Percentiles rank a stretch among this genome's conserved stretches.
These are phyloP conservation scores for Russula earlei DNA, from an alignment of 768 basidiomycete genomes.

Conservation along the genomic window DNA sequence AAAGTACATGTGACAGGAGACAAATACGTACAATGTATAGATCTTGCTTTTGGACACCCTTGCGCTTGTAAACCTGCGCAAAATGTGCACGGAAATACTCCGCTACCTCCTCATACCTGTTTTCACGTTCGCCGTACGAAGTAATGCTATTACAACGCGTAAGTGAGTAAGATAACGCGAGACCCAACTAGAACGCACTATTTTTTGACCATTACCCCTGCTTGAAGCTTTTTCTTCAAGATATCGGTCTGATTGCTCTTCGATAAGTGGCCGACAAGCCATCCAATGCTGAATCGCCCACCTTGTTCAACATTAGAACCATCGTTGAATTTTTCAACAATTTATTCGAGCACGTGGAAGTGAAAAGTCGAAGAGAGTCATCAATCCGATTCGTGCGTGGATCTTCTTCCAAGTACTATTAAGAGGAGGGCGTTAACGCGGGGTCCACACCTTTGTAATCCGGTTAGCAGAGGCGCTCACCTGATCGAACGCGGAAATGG, in stretches of 20 bases:
- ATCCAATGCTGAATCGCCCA: conserved; percentile 39
- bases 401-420: conserved; percentile 79
- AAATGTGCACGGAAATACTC: conserved; percentile 85
- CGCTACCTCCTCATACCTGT: conserved; percentile 59
- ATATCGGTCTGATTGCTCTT: conserved; percentile 68
- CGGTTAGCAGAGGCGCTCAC: conserved; percentile 27
- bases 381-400: conserved; percentile 78
- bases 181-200: conserved; percentile 45
- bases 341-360: conserved; percentile 73
- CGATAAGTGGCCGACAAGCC: conserved; percentile 4
- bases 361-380: conserved; percentile 82
- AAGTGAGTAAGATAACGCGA: background rate
- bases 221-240: conserved; percentile 58
- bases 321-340: conserved; percentile 53
- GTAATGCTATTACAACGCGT: conserved; percentile 44
- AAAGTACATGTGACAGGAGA: conserved; percentile 2
- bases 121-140: conserved; percentile 64
- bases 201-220: conserved; percentile 63
- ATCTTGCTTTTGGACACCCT: conserved; percentile 46
- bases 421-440: conserved; percentile 30
- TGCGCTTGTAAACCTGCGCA: conserved; percentile 59
- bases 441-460: background rate
- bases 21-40: conserved; percentile 52
- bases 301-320: conserved; percentile 56
- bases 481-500: conserved; percentile 84